Conservation (phyloP, 768 basidiomycete genomes). For the Peribolospora baueri region DNA sequence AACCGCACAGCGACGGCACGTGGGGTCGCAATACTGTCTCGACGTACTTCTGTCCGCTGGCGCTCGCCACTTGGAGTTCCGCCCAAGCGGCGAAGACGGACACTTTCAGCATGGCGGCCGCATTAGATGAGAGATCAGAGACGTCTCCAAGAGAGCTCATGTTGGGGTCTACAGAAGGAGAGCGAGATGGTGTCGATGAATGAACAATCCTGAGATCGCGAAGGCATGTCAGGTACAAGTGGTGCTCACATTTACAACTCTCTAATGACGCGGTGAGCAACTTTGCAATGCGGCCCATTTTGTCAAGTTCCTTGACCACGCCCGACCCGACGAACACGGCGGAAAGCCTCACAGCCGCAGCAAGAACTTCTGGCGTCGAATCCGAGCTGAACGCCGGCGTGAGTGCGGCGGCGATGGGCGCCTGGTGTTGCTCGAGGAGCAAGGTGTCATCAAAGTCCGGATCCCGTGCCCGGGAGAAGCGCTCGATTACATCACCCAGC, state of each 20-base stretch:
- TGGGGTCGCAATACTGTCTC: conserved; percentile 61
- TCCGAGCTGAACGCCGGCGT: conserved; percentile 91
- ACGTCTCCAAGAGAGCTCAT: conserved; percentile 68
- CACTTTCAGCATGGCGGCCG: conserved; percentile 78
- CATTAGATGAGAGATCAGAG: conserved; percentile 70
- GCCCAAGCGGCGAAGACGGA: conserved; percentile 91
- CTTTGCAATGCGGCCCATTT: conserved; percentile 88
- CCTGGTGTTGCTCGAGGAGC: conserved; percentile 88
- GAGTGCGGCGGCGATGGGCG: conserved; percentile 86
- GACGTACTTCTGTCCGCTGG: conserved; percentile 42
- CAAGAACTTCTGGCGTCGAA: conserved; percentile 81
- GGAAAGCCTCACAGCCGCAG: conserved; percentile 75
- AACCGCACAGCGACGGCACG: conserved; percentile 39
- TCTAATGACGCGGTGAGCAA: conserved; percentile 65
- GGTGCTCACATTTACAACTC: conserved; percentile 54
- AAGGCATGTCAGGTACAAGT: not conserved
- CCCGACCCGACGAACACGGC: conserved; percentile 90
- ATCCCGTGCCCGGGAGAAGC: conserved; percentile 31
- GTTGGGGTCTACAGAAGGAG: conserved; percentile 35
- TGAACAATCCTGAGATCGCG: not conserved
- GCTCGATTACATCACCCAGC: conserved; percentile 67
- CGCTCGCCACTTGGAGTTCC: conserved; percentile 56
- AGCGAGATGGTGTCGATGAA: conserved; percentile 1
- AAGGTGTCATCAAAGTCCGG: conserved; percentile 76
- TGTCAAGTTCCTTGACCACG: conserved; percentile 60